Percentiles rank a stretch among this genome's conserved stretches.
Conservation (phyloP, 2,329 filamentous ascomycete species). For the Sarocladiaceae sp. region DNA sequence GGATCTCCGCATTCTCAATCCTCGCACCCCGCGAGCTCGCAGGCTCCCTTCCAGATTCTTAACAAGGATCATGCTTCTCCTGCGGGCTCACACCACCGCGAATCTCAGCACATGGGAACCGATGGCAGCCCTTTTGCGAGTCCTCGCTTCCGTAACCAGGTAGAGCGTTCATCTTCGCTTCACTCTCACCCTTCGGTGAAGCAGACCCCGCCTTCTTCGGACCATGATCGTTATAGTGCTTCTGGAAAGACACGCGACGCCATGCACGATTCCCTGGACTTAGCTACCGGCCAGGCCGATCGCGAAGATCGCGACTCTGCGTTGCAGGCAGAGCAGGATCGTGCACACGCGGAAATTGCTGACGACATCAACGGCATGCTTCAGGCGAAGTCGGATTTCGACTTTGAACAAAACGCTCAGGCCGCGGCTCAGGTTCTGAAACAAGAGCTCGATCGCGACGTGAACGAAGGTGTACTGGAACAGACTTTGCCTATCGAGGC, state of each 20-base stretch:
- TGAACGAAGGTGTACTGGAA: conserved; percentile 50
- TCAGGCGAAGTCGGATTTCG: conserved; percentile 46
- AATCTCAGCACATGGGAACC: conserved; percentile 34
- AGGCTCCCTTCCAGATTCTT: conserved; percentile 42
- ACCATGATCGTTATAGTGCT: conserved; percentile 23
- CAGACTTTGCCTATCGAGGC: conserved; percentile 29
- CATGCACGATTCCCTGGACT: conserved; percentile 65
- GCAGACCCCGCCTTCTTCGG: conserved; percentile 25
- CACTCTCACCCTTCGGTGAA: conserved; percentile 19
- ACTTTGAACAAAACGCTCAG: conserved; percentile 47
- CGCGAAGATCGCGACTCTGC: conserved; percentile 61
- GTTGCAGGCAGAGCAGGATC: conserved; percentile 48
- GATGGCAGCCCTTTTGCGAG: conserved; percentile 40
- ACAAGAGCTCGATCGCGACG: conserved; percentile 50
- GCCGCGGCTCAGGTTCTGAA: conserved; percentile 44
- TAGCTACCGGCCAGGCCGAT: conserved; percentile 52
- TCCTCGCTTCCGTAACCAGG: conserved; percentile 36
- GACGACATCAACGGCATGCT: conserved; percentile 45
- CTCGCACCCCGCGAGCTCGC: conserved; percentile 26
- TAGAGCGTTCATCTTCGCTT: conserved; percentile 29
- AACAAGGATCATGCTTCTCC: conserved; percentile 44
- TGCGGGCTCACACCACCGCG: conserved; percentile 30
- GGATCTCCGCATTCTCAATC: conserved; percentile 19
- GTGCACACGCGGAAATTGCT: conserved; percentile 43
- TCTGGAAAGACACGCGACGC: conserved; percentile 63